phyloP scores from a whole-genome alignment of 257 asterid species.

The Coffea eugenioides region DNA sequence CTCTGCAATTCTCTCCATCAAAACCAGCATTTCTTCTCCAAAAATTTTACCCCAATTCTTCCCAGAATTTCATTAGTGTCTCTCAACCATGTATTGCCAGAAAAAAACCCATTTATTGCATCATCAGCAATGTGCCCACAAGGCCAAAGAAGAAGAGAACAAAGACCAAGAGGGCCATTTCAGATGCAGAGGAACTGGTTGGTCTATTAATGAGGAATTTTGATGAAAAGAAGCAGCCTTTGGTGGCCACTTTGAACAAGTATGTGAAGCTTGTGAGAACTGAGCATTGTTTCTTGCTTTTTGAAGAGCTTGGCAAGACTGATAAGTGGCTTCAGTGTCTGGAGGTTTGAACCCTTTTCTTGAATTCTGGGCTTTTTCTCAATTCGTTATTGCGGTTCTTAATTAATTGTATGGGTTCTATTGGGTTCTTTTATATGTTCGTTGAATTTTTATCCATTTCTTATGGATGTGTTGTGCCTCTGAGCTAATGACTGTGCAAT shows the following conservation, averaged over 20 bases:
- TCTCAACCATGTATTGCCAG: conserved; percentile 6
- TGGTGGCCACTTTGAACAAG: conserved; percentile 57
- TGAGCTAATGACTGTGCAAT: background rate
- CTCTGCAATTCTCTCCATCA: conserved; percentile 8
- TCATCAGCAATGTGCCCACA: conserved; percentile 39
- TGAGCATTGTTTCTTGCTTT: conserved; percentile 84
- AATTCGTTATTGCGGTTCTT: background rate
- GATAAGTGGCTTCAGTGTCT: conserved; percentile 92
- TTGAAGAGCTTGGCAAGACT: conserved; percentile 83
- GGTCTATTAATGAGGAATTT: conserved; percentile 49
- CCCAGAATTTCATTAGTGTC: background rate
- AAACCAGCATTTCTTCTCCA: conserved; percentile 1
- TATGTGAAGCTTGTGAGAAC: conserved; percentile 68
- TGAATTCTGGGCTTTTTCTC: too few species aligned
- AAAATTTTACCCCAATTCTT: background rate
- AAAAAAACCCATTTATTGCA: conserved; percentile 26
- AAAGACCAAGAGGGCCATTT: conserved; percentile 28
- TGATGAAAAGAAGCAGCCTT: conserved; percentile 51
- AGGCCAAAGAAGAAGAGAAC: conserved; percentile 40
- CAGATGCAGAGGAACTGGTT: conserved; percentile 73
- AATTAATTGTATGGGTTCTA: background rate
- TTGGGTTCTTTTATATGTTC: background rate
- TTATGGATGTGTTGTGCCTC: background rate
- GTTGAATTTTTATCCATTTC: background rate
- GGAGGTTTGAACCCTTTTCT: conserved; percentile 50